phyloP scores from a whole-genome alignment of 2,329 filamentous ascomycete species.

The Nannizzia gypsea region DNA sequence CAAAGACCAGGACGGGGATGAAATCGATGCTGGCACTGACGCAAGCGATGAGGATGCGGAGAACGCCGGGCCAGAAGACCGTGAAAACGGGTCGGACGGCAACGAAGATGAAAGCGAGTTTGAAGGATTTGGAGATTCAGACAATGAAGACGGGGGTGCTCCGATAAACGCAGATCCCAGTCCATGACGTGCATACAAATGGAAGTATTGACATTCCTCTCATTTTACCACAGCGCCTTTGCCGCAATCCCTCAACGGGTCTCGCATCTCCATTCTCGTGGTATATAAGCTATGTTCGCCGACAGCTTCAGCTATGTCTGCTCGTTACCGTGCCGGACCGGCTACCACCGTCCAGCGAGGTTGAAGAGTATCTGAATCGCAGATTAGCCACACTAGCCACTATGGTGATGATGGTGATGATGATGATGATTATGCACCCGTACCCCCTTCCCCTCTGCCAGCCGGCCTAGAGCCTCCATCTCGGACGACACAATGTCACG shows the following conservation, averaged over 20 bases:
- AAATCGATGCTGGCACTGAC: conserved; percentile 17
- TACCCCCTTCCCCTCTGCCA: too few relatives aligned
- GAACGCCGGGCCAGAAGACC: conserved; percentile 24
- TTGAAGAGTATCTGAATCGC: background rate
- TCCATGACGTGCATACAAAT: background rate
- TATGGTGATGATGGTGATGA: too few relatives aligned
- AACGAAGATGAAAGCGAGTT: conserved; percentile 25
- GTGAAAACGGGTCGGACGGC: conserved; percentile 13
- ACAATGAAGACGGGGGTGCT: conserved; percentile 21
- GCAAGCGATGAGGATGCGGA: conserved; percentile 17
- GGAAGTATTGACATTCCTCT: background rate
- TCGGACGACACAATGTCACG: background rate
- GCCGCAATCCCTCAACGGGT: background rate
- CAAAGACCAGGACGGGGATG: conserved; percentile 22
- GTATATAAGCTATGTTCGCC: background rate
- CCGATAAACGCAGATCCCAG: background rate
- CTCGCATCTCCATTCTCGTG: background rate
- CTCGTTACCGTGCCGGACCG: background rate
- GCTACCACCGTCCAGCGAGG: background rate
- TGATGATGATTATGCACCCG: too few relatives aligned
- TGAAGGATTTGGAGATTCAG: conserved; percentile 33
- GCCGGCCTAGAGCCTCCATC: background rate
- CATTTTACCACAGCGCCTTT: background rate
- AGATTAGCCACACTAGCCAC: background rate
- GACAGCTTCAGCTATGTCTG: background rate